Conservation (phyloP, 2,329 filamentous ascomycete genomes). For the Rachicladosporium sp. region DNA sequence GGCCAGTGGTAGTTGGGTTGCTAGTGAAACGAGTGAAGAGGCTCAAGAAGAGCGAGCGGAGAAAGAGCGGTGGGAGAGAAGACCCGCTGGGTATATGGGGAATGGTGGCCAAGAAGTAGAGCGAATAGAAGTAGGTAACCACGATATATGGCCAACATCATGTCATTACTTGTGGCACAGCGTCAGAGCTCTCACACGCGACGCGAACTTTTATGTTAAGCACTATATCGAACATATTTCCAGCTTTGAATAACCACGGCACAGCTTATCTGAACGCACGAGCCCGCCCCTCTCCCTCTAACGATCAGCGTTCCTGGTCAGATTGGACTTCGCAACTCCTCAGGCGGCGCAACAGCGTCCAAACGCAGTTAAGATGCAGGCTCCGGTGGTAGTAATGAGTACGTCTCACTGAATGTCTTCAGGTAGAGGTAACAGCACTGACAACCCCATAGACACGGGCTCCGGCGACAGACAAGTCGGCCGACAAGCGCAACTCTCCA, state of each 20-base stretch:
- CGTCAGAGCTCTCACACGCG: no score
- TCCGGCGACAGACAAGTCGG: conserved; percentile 87
- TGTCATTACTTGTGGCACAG: no score
- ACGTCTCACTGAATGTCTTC: conserved; percentile 9
- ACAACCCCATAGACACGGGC: conserved; percentile 55
- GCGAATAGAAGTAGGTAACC: no score
- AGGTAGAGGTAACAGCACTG: not conserved
- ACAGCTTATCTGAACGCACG: no score
- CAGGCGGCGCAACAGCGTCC: not conserved
- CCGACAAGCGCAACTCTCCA: conserved; percentile 92
- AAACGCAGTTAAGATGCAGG: conserved; percentile 24
- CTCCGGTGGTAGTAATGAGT: conserved; percentile 32
- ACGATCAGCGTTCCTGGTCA: no score
- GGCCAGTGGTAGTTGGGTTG: conserved; percentile 15
- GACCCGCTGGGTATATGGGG: not conserved
- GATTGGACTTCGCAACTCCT: no score
- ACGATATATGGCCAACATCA: no score
- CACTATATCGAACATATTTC: no score
- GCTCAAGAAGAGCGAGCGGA: conserved; percentile 12
- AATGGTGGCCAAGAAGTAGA: no score
- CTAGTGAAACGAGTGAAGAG: conserved; percentile 9
- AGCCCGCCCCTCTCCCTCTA: no score
- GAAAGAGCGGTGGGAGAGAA: conserved; percentile 11
- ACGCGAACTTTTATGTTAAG: no score
- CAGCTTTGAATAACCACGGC: no score